Evolutionary conservation across 345 rosid genomes (phyloP), one percentile per base, ranked within the genome.

Genomic region (Bruguiera parviflora): DNA sequence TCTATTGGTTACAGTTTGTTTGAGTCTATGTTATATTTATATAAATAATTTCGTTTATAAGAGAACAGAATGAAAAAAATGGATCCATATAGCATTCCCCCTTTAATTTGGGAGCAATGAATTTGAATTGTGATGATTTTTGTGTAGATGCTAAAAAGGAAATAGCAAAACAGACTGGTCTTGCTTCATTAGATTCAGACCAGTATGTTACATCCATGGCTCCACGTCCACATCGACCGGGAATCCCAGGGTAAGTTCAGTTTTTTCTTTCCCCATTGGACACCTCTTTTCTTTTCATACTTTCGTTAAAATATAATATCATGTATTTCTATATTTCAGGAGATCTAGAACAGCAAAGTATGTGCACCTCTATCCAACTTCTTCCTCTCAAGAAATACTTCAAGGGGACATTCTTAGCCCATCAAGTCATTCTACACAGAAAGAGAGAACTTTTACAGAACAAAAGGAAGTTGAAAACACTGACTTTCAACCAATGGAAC

Each of bases 131-230:
- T 56, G 20, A 37, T 66, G 58, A 43, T 70, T 79, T 37, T 63
- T 74, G 63, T 53, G 15, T 51, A 91, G 97, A 78, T 82, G 91
- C 95, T 39, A 81, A 70, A 69, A 82, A 75, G 66, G 98, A 94
- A 77, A 79, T 90, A 78, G 78, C 85, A 71, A 94, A 77, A 75
- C 96, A 84, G 82, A 86, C 84, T 16, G 96, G 95, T 21, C 49
- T 33, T 53, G 46, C 57, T 73, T 77, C 63, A 21, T 49, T 53
- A 55, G 88, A 82, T 58, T 71, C 68, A 47, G 71, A 79, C 80
- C 83, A 80, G 66, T 52, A 77, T 49, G 73, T 58, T 53, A 70
- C 58, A n/a, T 58, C 83, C 58, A 60, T 66, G 66, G 76, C 69
- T 47, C 60, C 72, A 62, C 85, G 87, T 59, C 84, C 84, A 43